Evolutionary conservation across 2,329 filamentous ascomycete species (phyloP).

Genomic region (Pleomassaria siparia): DNA sequence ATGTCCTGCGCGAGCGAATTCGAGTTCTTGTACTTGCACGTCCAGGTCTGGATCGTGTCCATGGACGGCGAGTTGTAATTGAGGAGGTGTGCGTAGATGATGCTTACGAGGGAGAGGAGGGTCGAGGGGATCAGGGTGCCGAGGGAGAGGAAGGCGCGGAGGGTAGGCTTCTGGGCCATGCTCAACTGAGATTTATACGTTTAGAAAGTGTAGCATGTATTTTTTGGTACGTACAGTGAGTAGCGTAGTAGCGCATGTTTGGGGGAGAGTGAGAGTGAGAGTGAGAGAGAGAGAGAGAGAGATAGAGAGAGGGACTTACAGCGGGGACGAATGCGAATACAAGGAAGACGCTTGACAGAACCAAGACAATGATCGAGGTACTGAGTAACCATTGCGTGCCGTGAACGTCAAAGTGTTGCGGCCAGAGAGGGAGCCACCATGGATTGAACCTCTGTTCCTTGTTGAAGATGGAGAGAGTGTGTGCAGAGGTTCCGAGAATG

Average conservation of each 20-base stretch:
- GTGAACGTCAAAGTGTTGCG: slow-evolving; percentile 49
- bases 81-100: slow-evolving; percentile 44
- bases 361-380: slow-evolving; percentile 39
- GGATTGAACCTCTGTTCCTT: slow-evolving; percentile 46
- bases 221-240: neutral
- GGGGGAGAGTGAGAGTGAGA: no score
- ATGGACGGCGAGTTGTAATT: slow-evolving; percentile 36
- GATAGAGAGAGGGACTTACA: slow-evolving; percentile 21
- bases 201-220: neutral
- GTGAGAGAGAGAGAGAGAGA: no score
- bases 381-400: slow-evolving; percentile 48
- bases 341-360: slow-evolving; percentile 43
- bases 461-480: slow-evolving; percentile 48
- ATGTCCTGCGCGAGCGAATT: slow-evolving; percentile 23
- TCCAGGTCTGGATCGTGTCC: slow-evolving; percentile 46
- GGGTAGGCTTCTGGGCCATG: slow-evolving; percentile 37
- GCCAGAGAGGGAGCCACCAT: slow-evolving; percentile 54
- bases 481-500: slow-evolving; percentile 47
- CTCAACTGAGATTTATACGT: slow-evolving; percentile 40
- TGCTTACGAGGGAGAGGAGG: slow-evolving; percentile 43
- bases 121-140: slow-evolving; percentile 39
- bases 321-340: slow-evolving; percentile 37
- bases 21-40: slow-evolving; percentile 40
- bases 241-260: no score
- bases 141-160: slow-evolving; percentile 42